These are phyloP conservation scores for Fusarium floridanum DNA, from an alignment of 2,329 filamentous ascomycete genomes.

Conservation along the genomic window DNA sequence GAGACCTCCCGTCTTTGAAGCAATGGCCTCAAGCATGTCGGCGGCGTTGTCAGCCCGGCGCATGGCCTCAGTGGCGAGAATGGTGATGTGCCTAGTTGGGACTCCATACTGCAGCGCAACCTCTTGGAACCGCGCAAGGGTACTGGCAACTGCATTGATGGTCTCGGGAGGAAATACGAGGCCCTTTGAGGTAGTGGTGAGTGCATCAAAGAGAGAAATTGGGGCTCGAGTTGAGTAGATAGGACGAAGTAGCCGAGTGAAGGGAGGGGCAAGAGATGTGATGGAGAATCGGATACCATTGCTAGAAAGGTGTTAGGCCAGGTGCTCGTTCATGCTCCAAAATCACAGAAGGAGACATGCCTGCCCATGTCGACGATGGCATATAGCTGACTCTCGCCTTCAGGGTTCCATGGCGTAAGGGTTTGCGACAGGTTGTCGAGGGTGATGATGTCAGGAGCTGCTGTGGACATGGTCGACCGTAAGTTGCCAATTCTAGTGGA, in stretches of 20 bases:
- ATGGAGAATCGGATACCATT: constrained; percentile 96
- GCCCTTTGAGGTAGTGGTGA: constrained; percentile 63
- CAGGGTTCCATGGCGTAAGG: constrained; percentile 63
- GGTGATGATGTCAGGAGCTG: constrained; percentile 59
- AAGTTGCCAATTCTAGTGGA: not conserved
- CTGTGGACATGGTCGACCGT: constrained; percentile 44
- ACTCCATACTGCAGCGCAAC: constrained; percentile 80
- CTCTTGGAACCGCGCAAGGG: constrained; percentile 76
- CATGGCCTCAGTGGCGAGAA: constrained; percentile 92
- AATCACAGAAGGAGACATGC: constrained; percentile 48
- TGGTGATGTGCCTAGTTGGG: constrained; percentile 71
- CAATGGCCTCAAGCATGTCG: constrained; percentile 76
- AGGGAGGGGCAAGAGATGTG: constrained; percentile 79
- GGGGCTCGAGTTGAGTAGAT: constrained; percentile 82
- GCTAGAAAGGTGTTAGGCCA: constrained; percentile 57
- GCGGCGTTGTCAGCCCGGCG: constrained; percentile 81
- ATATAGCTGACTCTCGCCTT: constrained; percentile 63
- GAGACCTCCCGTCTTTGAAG: constrained; percentile 71
- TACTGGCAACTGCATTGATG: constrained; percentile 74
- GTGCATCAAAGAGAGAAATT: constrained; percentile 89
- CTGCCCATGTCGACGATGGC: constrained; percentile 73
- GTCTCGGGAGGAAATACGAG: constrained; percentile 65
- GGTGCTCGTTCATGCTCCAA: not conserved
- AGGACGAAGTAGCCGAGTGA: constrained; percentile 79
- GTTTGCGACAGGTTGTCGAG: constrained; percentile 64